These are phyloP conservation scores for Pythium utonaiense DNA, from an alignment of 352 stramenopile species.

Conservation along the genomic window DNA sequence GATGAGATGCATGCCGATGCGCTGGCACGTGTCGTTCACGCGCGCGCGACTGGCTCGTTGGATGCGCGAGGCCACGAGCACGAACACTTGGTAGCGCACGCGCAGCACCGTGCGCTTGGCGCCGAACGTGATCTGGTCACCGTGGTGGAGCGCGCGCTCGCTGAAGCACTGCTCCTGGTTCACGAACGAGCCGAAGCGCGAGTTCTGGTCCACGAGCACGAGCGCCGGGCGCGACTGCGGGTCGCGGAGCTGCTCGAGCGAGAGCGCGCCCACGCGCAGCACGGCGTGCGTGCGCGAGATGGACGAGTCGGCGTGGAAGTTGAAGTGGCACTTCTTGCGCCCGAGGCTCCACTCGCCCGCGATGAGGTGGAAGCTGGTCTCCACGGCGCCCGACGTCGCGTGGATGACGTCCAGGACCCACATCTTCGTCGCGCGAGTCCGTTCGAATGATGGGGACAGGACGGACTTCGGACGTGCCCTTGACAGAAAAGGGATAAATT, in stretches of 20 bases:
- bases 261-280: constrained; percentile 66
- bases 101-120: constrained; percentile 78
- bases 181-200: constrained; percentile 85
- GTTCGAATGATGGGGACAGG: neutral
- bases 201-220: constrained; percentile 74
- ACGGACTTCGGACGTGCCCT: neutral
- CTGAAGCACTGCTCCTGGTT: constrained; percentile 67
- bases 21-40: constrained; percentile 75
- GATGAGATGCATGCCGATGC: constrained; percentile 80
- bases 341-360: constrained; percentile 83
- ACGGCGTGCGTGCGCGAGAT: constrained; percentile 80
- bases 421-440: constrained; percentile 30
- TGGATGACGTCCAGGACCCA: constrained; percentile 77
- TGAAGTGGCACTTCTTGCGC: constrained; percentile 82
- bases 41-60: constrained; percentile 47
- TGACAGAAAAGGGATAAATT: neutral
- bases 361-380: constrained; percentile 76
- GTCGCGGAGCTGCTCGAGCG: constrained; percentile 52
- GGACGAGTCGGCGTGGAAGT: constrained; percentile 75
- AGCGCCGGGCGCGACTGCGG: constrained; percentile 54
- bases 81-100: constrained; percentile 79
- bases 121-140: constrained; percentile 79
- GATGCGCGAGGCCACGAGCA: constrained; percentile 77
- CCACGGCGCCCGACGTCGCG: constrained; percentile 28
- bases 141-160: constrained; percentile 47